Base-by-base conservation (phyloP, 2,329 filamentous ascomycete species). In the Alternaria solani region DNA sequence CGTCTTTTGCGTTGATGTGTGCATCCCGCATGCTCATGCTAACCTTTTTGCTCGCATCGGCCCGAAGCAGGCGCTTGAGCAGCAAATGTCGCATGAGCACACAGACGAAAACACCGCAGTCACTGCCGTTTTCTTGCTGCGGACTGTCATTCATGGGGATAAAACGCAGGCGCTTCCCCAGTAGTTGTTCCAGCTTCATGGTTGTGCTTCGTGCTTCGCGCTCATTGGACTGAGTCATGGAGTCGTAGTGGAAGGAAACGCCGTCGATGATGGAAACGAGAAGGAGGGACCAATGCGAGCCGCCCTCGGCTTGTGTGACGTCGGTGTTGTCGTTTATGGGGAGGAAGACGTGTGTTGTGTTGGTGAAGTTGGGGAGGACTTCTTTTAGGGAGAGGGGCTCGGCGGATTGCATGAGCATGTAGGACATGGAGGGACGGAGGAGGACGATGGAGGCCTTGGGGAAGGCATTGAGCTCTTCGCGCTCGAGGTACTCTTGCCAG, bases 401-500 rank as follows among this genome's bases (percentile, higher is more conserved):
- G 20, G 81, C 79, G 1, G 86, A 91, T 76, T 93, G 90, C 83
- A 95, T 91, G 64, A 98, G 87, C 79, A 98, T 89, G 77, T 95
- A 96, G 56, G 92, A 90, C 91, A 98, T 96, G 72, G 90, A 92
- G 1, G 95, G 95, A 12, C 94, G 91, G 28, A 99, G 89, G 57
- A 99, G 91, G 61, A 94, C 86, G 76, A 99, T 97, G 65, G 93
- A 88, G 20, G 93, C 93, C 74, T 91, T 89, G 9, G 92, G 91
- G 75, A 91, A 96, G 69, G 88, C 87, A 30, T 84, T 83, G 28
- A 99, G 89, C 62, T 93, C 89, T 82, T 98, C 94, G 63, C 89
- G 92, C 79, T 99, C 95, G 66, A 99, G 88, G 77, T 91, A 94
- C 81, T 98, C 94, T 85, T 98, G 92, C 94, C 95, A 99, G 77